A percentile compares a stretch with the other conserved stretches of the same genome.
Conservation (phyloP, 1,284 basidiomycete species). For the Cutaneotrichosporon dermatis region DNA sequence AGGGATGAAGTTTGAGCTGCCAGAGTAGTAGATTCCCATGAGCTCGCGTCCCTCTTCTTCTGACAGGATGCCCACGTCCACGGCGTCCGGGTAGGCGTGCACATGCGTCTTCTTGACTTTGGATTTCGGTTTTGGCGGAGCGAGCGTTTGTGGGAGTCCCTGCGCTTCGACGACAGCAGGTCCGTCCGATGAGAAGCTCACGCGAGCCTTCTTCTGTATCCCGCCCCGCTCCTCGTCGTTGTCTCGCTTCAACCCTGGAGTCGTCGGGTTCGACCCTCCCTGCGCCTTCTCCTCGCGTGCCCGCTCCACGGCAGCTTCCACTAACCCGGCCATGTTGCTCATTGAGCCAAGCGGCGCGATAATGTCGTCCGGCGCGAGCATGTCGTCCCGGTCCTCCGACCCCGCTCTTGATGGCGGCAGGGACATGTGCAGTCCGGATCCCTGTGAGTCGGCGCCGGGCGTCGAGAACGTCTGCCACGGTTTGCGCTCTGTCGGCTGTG, state of each 20-base stretch:
- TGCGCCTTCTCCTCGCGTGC: slow-evolving; percentile 40
- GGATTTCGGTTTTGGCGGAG: slow-evolving; percentile 25
- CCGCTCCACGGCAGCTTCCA: slow-evolving; percentile 48
- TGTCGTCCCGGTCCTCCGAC: slow-evolving; percentile 39
- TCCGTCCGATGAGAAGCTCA: slow-evolving; percentile 16
- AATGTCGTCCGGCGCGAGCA: slow-evolving; percentile 41
- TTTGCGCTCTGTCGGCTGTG: not conserved
- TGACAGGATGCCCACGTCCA: slow-evolving; percentile 58
- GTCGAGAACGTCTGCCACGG: slow-evolving; percentile 13
- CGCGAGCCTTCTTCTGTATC: slow-evolving; percentile 24
- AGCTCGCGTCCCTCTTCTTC: slow-evolving; percentile 77
- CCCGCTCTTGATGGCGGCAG: slow-evolving; percentile 41
- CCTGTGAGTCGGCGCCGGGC: not conserved
- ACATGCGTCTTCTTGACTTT: slow-evolving; percentile 36
- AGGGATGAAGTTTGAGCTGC: slow-evolving; percentile 83
- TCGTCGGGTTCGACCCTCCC: not conserved
- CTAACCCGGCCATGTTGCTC: slow-evolving; percentile 48
- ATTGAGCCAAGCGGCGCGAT: slow-evolving; percentile 45
- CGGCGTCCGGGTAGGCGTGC: slow-evolving; percentile 46
- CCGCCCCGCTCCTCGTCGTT: slow-evolving; percentile 7
- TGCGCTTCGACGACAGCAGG: slow-evolving; percentile 34
- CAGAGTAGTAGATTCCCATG: slow-evolving; percentile 74
- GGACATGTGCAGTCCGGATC: slow-evolving; percentile 5
- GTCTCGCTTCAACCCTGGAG: not conserved
- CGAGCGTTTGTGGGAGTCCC: slow-evolving; percentile 30